Base-by-base conservation (phyloP, 2,329 filamentous ascomycete species). In the Aureobasidium leucospermi region DNA sequence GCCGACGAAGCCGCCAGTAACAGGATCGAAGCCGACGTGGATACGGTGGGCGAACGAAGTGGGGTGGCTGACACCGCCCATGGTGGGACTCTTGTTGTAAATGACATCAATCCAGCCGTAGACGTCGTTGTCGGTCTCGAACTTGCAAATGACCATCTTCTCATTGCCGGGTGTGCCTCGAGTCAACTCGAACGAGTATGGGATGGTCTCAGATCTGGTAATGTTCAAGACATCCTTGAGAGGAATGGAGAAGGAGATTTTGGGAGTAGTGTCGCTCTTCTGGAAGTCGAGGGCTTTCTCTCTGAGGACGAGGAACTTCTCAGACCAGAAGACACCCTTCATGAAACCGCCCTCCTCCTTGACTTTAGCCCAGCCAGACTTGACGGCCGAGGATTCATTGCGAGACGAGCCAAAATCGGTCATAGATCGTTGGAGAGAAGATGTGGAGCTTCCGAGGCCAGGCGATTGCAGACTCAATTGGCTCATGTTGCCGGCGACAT, bases 81-180 rank as follows among this genome's bases (percentile, higher is more conserved):
- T 96, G 63, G 90, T 93, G 16, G 94, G 94, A 73, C 93, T 97
- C 64, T 93, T 88, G 67, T 93, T 91, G 72, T 97, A 97, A 65
- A 99, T 95, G 72, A 92, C 90, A 74, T 99, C 94, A 69, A 97
- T 96, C 94, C 94, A 99, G 68, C 96, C 91, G 74, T 99, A 99
- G 58, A 99, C 85, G 67, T 99, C 94, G 70, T 96, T 93, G 69
- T 99, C 94, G 60, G 86, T 88, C 75, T 96, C 96, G 67, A 97
- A 91, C 71, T 89, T 90, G 73, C 96, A 94, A 64, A 94, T 91
- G 56, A 96, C 84, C 3, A 90, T 89, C 72, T 89, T 90, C 61
- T 87, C 88, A 60, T 81, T 76, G 41, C 84, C 85, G 67, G 86
- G 86, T 49, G 85, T 81, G 59, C 83, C 71, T 58, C 92, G 84